Evolutionary conservation across 352 stramenopile species (phyloP).

Genomic region (Pythium phragmiticola): DNA sequence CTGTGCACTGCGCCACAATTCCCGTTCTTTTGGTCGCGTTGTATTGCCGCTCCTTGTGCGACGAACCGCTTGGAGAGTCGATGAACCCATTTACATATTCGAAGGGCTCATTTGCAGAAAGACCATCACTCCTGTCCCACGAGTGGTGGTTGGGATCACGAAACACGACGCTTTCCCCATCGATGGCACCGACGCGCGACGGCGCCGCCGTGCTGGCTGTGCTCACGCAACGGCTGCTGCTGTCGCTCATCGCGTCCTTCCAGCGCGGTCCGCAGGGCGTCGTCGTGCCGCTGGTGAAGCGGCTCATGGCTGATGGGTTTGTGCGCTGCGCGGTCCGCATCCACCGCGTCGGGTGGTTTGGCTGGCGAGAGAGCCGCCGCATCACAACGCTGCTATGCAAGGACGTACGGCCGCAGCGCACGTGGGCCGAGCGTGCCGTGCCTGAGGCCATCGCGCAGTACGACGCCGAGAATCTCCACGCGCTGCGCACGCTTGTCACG

Average conservation of each 20-base stretch:
- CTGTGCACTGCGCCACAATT: no score
- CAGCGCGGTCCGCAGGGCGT: constrained; percentile 11
- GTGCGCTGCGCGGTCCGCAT: constrained; percentile 1
- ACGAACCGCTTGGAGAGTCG: no score
- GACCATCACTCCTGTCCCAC: no score
- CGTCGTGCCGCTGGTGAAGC: background rate
- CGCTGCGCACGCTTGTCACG: background rate
- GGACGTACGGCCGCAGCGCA: background rate
- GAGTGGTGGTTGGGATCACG: no score
- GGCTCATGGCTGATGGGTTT: constrained; percentile 10
- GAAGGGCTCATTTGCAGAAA: no score
- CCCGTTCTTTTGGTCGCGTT: no score
- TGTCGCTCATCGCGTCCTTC: constrained; percentile 19
- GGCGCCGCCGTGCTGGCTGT: background rate
- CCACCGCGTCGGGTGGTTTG: background rate
- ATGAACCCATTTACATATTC: no score
- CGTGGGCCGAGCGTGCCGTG: constrained; percentile 4
- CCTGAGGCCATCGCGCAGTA: constrained; percentile 19
- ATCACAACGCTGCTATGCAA: constrained; percentile 4
- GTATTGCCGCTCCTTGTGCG: no score
- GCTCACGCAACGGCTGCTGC: constrained; percentile 16
- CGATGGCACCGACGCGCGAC: background rate
- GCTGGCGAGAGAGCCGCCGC: background rate
- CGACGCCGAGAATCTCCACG: background rate
- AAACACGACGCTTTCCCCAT: background rate